These are phyloP conservation scores for Keithomyces neogunnii DNA, from an alignment of 2,329 filamentous ascomycete genomes.

Conservation along the genomic window DNA sequence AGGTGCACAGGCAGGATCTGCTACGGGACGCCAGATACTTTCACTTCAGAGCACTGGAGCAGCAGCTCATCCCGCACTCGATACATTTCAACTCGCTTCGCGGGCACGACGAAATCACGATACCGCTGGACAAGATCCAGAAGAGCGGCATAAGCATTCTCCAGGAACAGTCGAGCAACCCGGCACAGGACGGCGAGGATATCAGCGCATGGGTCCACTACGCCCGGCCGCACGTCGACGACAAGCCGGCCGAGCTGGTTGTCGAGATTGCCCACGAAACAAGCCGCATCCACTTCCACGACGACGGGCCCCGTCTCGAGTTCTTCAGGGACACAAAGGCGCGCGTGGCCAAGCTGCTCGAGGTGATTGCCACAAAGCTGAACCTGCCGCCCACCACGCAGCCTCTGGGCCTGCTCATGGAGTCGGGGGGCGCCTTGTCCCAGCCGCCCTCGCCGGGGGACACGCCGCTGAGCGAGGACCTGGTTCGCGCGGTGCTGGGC, in stretches of 20 bases:
- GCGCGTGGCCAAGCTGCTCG: conserved; percentile 64
- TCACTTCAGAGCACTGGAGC: conserved; percentile 85
- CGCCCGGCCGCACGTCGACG: conserved; percentile 77
- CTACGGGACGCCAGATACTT: conserved; percentile 86
- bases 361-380: conserved; percentile 75
- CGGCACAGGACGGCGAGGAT: conserved; percentile 15
- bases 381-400: conserved; percentile 53
- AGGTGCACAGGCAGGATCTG: conserved; percentile 67
- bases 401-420: conserved; percentile 59
- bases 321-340: conserved; percentile 66
- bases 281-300: conserved; percentile 45
- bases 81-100: conserved; percentile 68
- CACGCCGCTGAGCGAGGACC: conserved; percentile 60
- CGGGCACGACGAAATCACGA: conserved; percentile 62
- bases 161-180: conserved; percentile 27
- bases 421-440: conserved; percentile 50
- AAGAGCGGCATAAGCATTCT: conserved; percentile 71
- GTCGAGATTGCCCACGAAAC: conserved; percentile 68
- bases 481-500: conserved; percentile 57
- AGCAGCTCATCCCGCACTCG: conserved; percentile 70
- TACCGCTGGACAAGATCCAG: conserved; percentile 79
- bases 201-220: conserved; percentile 60
- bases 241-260: conserved; percentile 62
- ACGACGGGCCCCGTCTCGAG: conserved; percentile 43
- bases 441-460: conserved; percentile 60